Base-by-base conservation (phyloP, 1,284 basidiomycete species). In the Mrakiaceae sp. region DNA sequence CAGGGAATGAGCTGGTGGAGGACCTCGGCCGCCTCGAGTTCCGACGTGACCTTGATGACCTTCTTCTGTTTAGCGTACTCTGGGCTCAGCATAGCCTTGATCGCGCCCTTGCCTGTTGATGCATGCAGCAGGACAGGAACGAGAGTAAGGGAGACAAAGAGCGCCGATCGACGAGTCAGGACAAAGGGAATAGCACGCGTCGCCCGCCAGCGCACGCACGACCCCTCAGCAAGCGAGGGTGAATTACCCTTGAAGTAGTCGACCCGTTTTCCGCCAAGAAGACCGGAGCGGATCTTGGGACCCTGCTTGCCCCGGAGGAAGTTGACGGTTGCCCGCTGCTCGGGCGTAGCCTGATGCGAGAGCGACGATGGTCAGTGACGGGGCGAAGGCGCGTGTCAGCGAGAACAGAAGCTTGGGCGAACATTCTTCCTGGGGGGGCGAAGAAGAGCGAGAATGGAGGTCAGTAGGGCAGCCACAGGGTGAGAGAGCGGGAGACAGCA, bases 231-330 rank as follows among this genome's bases (percentile, higher is more conserved):
- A 27, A 27, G 27, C 27, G 27, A 27, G 27, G 27, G 27, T 27
- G 27, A 27, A 27, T n/a, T 50, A 89, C 92, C 95, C 81, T 95
- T 98, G 81, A 98, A 98, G 79, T 98, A 98, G 76, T 98, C 95
- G 64, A 94, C 81, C 58, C 95, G 86, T 77, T 96, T 97, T 50
- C 95, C 96, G 71, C 91, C 91, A 72, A 98, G 79, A 6, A 93
- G 86, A 50, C 95, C 95, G 4, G 88, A 85, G 68, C 90, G 83
- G 65, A 87, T 84, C 80, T 97, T 97, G 72, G 96, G 86, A 11
- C 90, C 90, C 43, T 91, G 82, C 72, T 85, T 87, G 70, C 87
- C 86, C 58, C 93, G 84, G 58, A 97, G 79, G 73, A 90, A 97
- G 70, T 88, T 82, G 64, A 88, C 88, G 61, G 91, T 85, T 71